These are phyloP conservation scores for Potentilla sterilis DNA, from an alignment of 306 rosid genomes.

Conservation along the genomic window DNA sequence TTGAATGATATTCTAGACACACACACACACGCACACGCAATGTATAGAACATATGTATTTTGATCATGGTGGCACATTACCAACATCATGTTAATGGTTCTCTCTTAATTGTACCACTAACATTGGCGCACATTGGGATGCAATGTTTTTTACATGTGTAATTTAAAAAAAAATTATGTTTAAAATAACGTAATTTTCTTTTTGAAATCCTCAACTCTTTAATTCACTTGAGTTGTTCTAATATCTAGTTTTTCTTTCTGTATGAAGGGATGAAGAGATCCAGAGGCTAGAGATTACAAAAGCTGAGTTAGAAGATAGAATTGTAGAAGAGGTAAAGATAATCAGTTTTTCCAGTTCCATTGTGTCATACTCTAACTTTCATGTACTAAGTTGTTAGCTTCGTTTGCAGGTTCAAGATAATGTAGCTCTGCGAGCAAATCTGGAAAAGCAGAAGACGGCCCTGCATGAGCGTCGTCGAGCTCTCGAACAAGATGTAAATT, in stretches of 20 bases:
- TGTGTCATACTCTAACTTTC: constrained; percentile 28
- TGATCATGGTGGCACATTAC: background rate
- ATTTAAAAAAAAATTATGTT: too few species aligned
- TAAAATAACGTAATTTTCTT: too few species aligned
- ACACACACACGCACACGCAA: background rate
- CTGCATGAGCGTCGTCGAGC: constrained; percentile 65
- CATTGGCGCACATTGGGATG: background rate
- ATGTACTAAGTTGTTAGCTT: background rate
- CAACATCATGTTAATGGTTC: background rate
- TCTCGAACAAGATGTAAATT: constrained; percentile 80
- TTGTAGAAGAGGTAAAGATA: constrained; percentile 55
- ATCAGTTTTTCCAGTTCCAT: constrained; percentile 25
- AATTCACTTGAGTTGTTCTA: constrained; percentile 5
- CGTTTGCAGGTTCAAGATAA: constrained; percentile 58
- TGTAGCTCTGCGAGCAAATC: constrained; percentile 46
- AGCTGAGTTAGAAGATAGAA: constrained; percentile 56
- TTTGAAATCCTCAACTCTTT: background rate
- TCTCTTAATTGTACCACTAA: background rate
- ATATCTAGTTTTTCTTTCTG: constrained; percentile 32
- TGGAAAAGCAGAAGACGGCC: constrained; percentile 51
- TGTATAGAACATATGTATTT: background rate
- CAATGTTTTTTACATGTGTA: background rate
- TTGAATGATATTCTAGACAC: background rate
- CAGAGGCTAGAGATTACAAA: constrained; percentile 60
- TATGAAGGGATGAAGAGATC: constrained; percentile 63